Conservation (phyloP, 208 protist genomes). For the Strigomonas culicis region DNA sequence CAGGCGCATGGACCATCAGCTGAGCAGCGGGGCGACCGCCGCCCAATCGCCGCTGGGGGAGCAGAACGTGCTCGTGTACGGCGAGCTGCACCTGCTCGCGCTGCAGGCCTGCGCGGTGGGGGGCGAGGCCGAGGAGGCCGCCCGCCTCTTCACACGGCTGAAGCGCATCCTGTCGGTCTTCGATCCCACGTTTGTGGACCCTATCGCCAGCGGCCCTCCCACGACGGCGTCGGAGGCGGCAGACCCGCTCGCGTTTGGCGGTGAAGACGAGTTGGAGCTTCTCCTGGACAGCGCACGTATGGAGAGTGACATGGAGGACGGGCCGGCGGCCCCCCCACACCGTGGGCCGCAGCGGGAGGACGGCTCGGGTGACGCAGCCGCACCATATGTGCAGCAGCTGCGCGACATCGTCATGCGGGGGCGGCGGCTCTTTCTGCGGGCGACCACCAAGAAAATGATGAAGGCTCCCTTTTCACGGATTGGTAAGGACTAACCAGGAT, state of each 20-base stretch:
- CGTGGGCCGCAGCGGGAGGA: too few relatives aligned
- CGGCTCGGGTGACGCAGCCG: too few relatives aligned
- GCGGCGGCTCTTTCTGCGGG: not conserved
- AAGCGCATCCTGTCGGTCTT: constrained; percentile 21
- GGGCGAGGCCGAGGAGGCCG: constrained; percentile 38
- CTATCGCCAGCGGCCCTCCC: not conserved
- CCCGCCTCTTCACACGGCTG: constrained; percentile 47
- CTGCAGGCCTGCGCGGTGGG: constrained; percentile 70
- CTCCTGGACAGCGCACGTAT: too few relatives aligned
- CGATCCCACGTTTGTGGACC: not conserved
- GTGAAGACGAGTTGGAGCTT: too few relatives aligned
- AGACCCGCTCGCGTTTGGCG: too few relatives aligned
- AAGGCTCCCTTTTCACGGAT: not conserved
- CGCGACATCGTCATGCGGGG: not conserved
- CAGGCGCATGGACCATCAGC: constrained; percentile 7
- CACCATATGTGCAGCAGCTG: not conserved
- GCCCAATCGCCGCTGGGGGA: not conserved
- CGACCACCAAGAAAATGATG: constrained; percentile 10
- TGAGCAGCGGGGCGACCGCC: not conserved
- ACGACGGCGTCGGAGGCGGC: too few relatives aligned
- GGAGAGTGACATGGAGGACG: too few relatives aligned
- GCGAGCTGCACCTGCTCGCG: constrained; percentile 27
- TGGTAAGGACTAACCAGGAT: not conserved
- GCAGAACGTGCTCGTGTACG: constrained; percentile 14
- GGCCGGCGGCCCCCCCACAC: too few relatives aligned